phyloP scores from a whole-genome alignment of 169 alveolate species.

The Babesia sp. region DNA sequence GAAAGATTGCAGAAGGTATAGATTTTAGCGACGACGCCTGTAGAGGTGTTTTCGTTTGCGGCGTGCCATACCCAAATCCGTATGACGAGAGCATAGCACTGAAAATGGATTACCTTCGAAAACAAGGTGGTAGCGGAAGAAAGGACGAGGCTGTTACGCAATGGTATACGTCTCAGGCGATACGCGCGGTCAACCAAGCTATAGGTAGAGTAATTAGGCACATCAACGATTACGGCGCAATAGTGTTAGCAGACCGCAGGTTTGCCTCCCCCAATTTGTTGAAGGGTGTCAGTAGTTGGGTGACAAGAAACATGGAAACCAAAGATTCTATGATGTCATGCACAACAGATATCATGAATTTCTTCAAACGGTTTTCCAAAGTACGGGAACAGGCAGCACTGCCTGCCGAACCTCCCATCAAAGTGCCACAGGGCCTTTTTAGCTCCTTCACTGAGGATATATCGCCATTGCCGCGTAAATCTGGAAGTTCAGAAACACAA shows the following conservation, averaged over 20 bases:
- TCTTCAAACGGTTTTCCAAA: conserved; percentile 30
- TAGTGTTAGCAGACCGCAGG: conserved; percentile 87
- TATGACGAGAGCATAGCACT: conserved; percentile 86
- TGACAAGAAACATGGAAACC: conserved; percentile 38
- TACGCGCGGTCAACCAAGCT: conserved; percentile 94
- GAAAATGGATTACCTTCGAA: conserved; percentile 84
- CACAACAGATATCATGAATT: conserved; percentile 5
- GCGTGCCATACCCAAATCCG: conserved; percentile 89
- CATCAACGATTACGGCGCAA: conserved; percentile 90
- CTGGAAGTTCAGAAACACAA: neutral
- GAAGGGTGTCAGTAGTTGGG: conserved; percentile 87
- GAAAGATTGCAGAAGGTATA: conserved; percentile 93
- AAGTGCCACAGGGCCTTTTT: neutral
- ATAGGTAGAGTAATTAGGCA: conserved; percentile 96
- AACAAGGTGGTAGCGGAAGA: conserved; percentile 26
- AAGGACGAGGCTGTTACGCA: conserved; percentile 41
- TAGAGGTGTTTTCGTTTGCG: conserved; percentile 89
- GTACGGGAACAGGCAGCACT: too few species aligned
- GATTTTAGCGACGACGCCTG: conserved; percentile 89
- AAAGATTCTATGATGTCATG: conserved; percentile 25
- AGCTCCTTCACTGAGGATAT: conserved; percentile 1
- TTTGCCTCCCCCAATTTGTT: conserved; percentile 74
- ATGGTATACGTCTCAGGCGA: conserved; percentile 92
- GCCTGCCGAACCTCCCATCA: neutral
- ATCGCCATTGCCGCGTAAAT: neutral